These are phyloP conservation scores for Trichoderma sp. DNA, from an alignment of 2,329 filamentous ascomycete species.

Conservation along the genomic window DNA sequence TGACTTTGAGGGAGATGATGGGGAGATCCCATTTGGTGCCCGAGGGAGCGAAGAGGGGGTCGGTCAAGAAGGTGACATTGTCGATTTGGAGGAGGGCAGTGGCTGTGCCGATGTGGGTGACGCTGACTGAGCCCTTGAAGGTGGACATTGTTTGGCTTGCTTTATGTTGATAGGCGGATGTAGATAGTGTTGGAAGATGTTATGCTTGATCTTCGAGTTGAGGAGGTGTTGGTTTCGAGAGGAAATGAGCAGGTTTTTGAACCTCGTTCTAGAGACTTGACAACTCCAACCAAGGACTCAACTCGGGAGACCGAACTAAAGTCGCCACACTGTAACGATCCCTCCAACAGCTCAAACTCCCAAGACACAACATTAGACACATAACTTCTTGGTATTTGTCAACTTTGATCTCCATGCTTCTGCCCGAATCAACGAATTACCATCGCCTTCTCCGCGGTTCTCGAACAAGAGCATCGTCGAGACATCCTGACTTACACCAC, in stretches of 20 bases:
- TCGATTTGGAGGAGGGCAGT: slow-evolving; percentile 51
- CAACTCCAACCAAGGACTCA: background rate
- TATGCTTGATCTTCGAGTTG: too few species aligned
- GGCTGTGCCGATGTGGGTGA: slow-evolving; percentile 53
- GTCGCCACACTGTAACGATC: background rate
- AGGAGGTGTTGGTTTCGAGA: background rate
- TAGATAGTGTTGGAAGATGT: too few species aligned
- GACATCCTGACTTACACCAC: background rate
- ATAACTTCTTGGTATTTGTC: background rate
- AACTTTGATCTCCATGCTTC: background rate
- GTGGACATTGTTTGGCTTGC: slow-evolving; percentile 8
- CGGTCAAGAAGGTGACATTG: slow-evolving; percentile 48
- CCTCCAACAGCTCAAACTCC: background rate
- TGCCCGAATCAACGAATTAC: background rate
- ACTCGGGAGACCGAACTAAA: background rate
- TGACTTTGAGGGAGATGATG: slow-evolving; percentile 36
- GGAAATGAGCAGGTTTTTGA: background rate
- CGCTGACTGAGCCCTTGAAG: slow-evolving; percentile 35
- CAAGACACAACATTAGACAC: background rate
- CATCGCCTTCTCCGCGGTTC: background rate
- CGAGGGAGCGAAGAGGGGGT: slow-evolving; percentile 50
- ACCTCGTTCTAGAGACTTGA: background rate
- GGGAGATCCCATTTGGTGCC: slow-evolving; percentile 41
- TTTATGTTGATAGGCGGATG: too few species aligned
- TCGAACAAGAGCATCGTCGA: background rate